Base-by-base conservation (phyloP, 2,329 filamentous ascomycete genomes). In the Emergomyces orientalis region DNA sequence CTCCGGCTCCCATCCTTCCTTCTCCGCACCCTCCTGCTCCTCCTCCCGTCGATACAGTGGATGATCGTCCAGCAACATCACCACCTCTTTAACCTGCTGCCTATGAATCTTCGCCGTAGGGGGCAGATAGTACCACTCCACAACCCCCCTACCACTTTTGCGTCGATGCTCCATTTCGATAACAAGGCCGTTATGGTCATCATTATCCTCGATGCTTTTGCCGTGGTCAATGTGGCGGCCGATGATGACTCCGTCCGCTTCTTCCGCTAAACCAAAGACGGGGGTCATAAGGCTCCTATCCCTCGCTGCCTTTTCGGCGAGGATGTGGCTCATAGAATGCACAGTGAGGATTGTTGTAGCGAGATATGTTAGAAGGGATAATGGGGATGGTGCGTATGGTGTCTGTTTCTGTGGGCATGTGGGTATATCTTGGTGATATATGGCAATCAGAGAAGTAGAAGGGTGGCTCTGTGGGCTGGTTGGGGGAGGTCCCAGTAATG, bases 141-240 rank as follows among this genome's bases (percentile, higher is more conserved):
- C 77, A 19, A 96, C 87, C 0, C 87, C 85, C 4, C 91, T 81
- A 0, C 93, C 92, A 69, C 88, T 93, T 69, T 91, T 88, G 62
- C 93, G 82, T 13, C 94, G 83, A 68, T 96, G 84, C 75, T 99
- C 93, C 83, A 96, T 88, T 70, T 90, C 86, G 7, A 97, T 74
- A 0, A 96, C 89, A 0, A 93, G 73, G 0, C 84, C 88, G 39
- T 80, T 80, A n/a, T n/a, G n/a, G n/a, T 81, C 80, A 3, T 80
- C 77, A 49, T 77, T 73, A 9, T 39, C 27, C 8, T 34, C 57
- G 14, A 25, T 34, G 2, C 72, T 71, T n/a, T 63, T 62, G 19
- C 70, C 57, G 37, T 72, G 71, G 62, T 76, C 76, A 25, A 72
- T 61, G 63, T 90, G 77, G 2, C 89, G 77, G 2, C 89, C 88